Evolutionary conservation across 371 early-diverging fungal genomes (phyloP).

Genomic region (Mortierella sp.): DNA sequence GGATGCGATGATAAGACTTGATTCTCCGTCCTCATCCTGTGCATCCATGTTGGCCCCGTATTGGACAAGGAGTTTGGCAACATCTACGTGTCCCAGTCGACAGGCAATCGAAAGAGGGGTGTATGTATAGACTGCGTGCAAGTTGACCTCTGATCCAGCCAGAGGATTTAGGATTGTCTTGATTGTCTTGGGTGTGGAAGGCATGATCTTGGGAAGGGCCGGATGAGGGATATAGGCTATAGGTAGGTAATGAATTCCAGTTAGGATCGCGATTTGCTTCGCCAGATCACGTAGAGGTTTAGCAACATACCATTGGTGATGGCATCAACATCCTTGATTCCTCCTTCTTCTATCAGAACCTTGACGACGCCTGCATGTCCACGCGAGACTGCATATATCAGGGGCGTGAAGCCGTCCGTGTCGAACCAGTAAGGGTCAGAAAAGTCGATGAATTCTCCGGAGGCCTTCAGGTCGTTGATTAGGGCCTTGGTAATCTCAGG

Average conservation of each 20-base stretch:
- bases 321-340: slow-evolving; percentile 62
- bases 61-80: slow-evolving; percentile 60
- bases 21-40: slow-evolving; percentile 75
- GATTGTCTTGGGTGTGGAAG: slow-evolving; percentile 24
- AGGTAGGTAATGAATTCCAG: background rate
- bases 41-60: slow-evolving; percentile 65
- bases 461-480: slow-evolving; percentile 58
- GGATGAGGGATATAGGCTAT: slow-evolving; percentile 14
- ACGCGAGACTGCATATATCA: slow-evolving; percentile 74
- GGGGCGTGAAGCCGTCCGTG: slow-evolving; percentile 74
- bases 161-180: slow-evolving; percentile 38
- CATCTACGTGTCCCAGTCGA: slow-evolving; percentile 60
- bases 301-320: slow-evolving; percentile 28
- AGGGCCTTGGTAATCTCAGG: slow-evolving; percentile 58
- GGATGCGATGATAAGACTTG: slow-evolving; percentile 68
- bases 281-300: background rate
- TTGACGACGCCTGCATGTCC: slow-evolving; percentile 66
- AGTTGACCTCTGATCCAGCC: slow-evolving; percentile 42
- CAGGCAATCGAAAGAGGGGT: slow-evolving; percentile 70
- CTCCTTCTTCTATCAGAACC: slow-evolving; percentile 65
- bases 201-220: slow-evolving; percentile 44
- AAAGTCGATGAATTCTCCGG: slow-evolving; percentile 59
- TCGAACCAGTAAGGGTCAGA: slow-evolving; percentile 66
- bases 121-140: slow-evolving; percentile 49
- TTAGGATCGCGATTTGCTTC: background rate